A percentile compares a stretch with the other conserved stretches of the same genome.
Evolutionary conservation across 129 eudicot genomes (phyloP).

Genomic region (Erigeron canadensis): DNA sequence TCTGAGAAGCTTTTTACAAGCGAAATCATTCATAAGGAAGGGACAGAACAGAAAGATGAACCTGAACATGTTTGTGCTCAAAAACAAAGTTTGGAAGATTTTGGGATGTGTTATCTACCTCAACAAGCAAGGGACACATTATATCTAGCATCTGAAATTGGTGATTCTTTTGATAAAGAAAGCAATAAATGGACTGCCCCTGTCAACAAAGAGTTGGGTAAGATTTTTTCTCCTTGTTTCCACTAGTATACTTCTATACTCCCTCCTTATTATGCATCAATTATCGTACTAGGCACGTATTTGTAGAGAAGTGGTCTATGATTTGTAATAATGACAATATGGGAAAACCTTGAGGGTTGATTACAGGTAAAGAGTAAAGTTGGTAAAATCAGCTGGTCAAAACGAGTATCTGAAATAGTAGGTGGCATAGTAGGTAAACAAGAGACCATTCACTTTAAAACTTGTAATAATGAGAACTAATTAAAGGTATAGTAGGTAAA

Average conservation of each 20-base stretch:
- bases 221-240: conserved; percentile 24
- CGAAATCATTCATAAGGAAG: conserved; percentile 72
- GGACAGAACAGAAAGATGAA: conserved; percentile 22
- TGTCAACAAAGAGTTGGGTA: conserved; percentile 57
- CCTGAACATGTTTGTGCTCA: conserved; percentile 20
- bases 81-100: conserved; percentile 38
- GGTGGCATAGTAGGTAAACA: too few relatives aligned
- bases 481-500: too few relatives aligned
- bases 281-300: background rate
- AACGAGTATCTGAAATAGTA: too few relatives aligned
- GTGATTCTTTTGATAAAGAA: conserved; percentile 24
- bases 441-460: too few relatives aligned
- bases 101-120: conserved; percentile 53
- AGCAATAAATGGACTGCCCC: conserved; percentile 26
- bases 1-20: conserved; percentile 93
- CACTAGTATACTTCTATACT: background rate
- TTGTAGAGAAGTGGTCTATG: background rate
- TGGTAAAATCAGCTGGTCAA: too few relatives aligned
- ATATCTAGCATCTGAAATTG: conserved; percentile 27
- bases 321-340: background rate
- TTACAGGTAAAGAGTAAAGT: background rate
- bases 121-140: conserved; percentile 28
- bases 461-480: too few relatives aligned
- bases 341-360: background rate
- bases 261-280: background rate